A percentile compares a stretch with the other conserved stretches of the same genome.
Evolutionary conservation across 2,329 filamentous ascomycete species (phyloP).

Genomic region (Lasiodiplodia sp.): DNA sequence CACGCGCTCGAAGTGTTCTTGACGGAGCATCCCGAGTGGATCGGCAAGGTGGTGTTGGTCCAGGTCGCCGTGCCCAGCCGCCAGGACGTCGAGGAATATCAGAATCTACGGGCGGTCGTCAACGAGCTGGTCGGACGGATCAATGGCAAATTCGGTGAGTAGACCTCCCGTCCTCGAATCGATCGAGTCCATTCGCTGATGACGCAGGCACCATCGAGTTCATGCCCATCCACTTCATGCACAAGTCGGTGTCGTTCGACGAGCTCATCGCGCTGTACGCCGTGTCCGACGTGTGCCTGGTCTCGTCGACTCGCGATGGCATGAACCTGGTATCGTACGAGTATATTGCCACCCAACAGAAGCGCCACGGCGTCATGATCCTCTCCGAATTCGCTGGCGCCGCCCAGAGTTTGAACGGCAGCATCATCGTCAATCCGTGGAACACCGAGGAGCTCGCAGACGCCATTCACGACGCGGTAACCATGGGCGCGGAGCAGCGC

Average conservation of each 20-base stretch:
- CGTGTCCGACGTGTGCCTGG: conserved; percentile 89
- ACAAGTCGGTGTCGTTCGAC: conserved; percentile 94
- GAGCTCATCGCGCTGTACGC: conserved; percentile 94
- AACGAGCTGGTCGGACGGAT: conserved; percentile 97
- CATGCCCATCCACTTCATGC: conserved; percentile 98
- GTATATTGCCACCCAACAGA: conserved; percentile 92
- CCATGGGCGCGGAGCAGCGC: conserved; percentile 90
- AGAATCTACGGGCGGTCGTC: conserved; percentile 92
- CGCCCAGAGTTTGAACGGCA: conserved; percentile 91
- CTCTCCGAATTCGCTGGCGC: conserved; percentile 96
- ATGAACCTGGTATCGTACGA: conserved; percentile 99
- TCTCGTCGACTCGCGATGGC: conserved; percentile 94
- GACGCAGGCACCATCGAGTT: conserved; percentile 84
- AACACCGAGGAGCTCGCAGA: conserved; percentile 95
- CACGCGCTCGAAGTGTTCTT: conserved; percentile 97
- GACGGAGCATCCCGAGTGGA: conserved; percentile 96
- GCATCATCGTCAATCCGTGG: conserved; percentile 96
- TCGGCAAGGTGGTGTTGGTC: conserved; percentile 94
- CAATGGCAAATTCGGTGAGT: conserved; percentile 85
- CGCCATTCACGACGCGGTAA: conserved; percentile 94
- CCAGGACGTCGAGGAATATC: conserved; percentile 97
- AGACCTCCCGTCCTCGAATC: not conserved
- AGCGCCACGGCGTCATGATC: conserved; percentile 91
- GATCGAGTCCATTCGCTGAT: not conserved
- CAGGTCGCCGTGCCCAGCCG: conserved; percentile 95